phyloP scores from a whole-genome alignment of 73 alveolate genomes.

The Blepharisma stoltei region DNA sequence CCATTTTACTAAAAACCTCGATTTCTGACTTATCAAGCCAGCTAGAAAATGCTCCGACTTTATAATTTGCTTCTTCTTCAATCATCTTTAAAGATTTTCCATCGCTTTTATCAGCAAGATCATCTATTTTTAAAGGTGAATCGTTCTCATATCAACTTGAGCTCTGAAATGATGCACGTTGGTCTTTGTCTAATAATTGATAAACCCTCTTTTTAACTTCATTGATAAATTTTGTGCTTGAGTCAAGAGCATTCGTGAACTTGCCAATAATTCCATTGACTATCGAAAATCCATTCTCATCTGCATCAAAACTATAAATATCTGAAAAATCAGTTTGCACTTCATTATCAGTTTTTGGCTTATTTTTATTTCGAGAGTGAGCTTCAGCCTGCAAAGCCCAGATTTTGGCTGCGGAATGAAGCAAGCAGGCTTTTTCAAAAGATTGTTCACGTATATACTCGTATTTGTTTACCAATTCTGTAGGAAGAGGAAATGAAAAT shows the following conservation, averaged over 20 bases:
- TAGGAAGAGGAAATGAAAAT: constrained; percentile 33
- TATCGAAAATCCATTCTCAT: neutral
- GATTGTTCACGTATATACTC: constrained; percentile 12
- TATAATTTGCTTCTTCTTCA: neutral
- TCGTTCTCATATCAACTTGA: too few species aligned
- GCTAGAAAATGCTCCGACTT: neutral
- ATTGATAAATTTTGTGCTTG: neutral
- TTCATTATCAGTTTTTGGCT: neutral
- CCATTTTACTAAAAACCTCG: neutral
- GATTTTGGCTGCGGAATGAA: neutral
- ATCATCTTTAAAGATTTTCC: neutral
- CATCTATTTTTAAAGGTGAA: neutral
- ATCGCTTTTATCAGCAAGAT: neutral
- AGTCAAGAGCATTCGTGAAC: neutral
- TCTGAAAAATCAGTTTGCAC: neutral
- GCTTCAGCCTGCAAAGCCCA: constrained; percentile 11
- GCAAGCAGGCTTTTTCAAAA: neutral
- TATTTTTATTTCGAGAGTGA: neutral
- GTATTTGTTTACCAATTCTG: constrained; percentile 21
- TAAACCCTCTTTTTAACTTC: neutral
- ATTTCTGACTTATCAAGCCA: neutral
- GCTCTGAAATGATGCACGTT: neutral
- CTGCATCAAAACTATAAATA: neutral
- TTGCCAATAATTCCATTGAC: neutral
- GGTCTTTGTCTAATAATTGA: neutral